Percentiles rank a stretch among this genome's conserved stretches.
Evolutionary conservation across 139 green algal genomes (phyloP).

Genomic region (Volvox reticuliferus): DNA sequence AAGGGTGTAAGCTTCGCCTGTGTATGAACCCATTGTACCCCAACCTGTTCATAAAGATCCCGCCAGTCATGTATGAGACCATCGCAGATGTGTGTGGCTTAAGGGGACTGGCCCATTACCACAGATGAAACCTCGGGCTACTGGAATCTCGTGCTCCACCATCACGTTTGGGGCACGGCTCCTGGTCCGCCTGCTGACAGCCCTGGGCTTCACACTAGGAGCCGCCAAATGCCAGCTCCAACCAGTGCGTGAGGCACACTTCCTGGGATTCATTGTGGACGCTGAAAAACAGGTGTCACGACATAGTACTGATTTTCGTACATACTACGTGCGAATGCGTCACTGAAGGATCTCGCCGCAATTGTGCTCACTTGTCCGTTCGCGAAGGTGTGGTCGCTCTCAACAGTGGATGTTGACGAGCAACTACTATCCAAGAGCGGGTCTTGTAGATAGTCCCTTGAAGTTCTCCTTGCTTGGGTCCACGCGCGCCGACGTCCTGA

Average conservation of each 20-base stretch:
- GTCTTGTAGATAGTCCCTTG: too few relatives aligned
- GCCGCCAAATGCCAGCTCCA: background rate
- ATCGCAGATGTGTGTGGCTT: background rate
- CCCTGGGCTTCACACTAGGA: background rate
- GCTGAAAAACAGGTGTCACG: background rate
- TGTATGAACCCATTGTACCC: conserved; percentile 28
- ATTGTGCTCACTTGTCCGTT: too few relatives aligned
- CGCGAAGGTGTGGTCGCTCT: too few relatives aligned
- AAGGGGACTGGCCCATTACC: background rate
- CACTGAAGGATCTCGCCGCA: too few relatives aligned
- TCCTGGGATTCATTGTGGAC: conserved; percentile 3
- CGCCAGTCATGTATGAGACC: background rate
- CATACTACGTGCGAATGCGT: too few relatives aligned
- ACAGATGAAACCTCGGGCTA: conserved; percentile 28
- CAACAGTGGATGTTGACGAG: too few relatives aligned
- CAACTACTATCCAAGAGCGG: too few relatives aligned
- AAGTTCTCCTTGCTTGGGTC: too few relatives aligned
- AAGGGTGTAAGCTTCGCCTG: background rate
- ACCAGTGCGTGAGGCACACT: background rate
- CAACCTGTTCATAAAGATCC: conserved; percentile 27
- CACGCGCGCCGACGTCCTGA: too few relatives aligned
- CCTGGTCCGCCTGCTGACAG: background rate
- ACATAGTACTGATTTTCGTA: too few relatives aligned
- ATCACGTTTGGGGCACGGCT: background rate
- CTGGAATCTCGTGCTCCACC: background rate